phyloP scores from a whole-genome alignment of 345 rosid species.

The Citrus unshiu region DNA sequence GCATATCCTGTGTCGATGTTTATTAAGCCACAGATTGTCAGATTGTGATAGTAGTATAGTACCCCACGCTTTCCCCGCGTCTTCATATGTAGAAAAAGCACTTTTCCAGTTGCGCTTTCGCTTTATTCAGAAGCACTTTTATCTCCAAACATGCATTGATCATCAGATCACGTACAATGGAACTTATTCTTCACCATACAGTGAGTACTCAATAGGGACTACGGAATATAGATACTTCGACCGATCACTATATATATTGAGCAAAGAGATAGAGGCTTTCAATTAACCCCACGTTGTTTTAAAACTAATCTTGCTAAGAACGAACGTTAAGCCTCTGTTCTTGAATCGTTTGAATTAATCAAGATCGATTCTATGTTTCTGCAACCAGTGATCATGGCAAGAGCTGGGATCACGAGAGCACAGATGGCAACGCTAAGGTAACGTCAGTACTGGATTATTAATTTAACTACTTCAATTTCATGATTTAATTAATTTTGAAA shows the following conservation, averaged over 20 bases:
- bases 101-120: neutral
- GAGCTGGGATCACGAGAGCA: conserved; percentile 5
- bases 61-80: neutral
- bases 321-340: neutral
- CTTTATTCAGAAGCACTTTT: neutral
- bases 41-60: neutral
- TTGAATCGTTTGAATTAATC: neutral
- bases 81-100: neutral
- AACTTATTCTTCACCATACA: conserved; percentile 1
- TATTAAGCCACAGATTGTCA: neutral
- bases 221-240: neutral
- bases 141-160: neutral
- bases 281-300: neutral
- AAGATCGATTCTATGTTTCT: neutral
- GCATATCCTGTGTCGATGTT: neutral
- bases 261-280: neutral
- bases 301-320: neutral
- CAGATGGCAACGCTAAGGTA: conserved; percentile 11
- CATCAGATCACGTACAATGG: neutral
- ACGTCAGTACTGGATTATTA: neutral
- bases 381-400: conserved; percentile 4
- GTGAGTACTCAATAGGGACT: neutral
- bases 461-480: too few relatives aligned
- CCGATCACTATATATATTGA: neutral
- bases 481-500: too few relatives aligned